Evolutionary conservation across 345 rosid genomes (phyloP).

Genomic region (Excoecaria cochinchinensis): DNA sequence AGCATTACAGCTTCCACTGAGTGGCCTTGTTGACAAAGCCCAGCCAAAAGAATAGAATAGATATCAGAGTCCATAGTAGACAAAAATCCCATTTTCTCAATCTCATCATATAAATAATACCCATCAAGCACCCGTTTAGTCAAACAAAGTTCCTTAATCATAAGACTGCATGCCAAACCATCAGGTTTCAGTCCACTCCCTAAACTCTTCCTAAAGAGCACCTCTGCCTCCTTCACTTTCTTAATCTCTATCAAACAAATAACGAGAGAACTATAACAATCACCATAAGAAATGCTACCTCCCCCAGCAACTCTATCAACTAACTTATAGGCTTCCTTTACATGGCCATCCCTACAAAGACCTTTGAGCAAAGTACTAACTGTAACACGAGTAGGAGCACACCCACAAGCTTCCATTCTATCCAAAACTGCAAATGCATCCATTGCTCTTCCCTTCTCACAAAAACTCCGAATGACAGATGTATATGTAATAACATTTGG

Average conservation of each 20-base stretch:
- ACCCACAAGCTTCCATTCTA: constrained; percentile 61
- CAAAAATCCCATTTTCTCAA: constrained; percentile 44
- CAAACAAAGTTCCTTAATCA: constrained; percentile 60
- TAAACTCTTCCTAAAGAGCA: constrained; percentile 50
- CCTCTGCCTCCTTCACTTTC: constrained; percentile 57
- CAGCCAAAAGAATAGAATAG: constrained; percentile 47
- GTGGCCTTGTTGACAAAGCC: constrained; percentile 48
- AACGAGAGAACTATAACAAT: constrained; percentile 64
- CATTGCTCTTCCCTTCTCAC: constrained; percentile 43
- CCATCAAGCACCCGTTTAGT: constrained; percentile 54
- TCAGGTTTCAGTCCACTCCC: constrained; percentile 56
- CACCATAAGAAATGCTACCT: constrained; percentile 56
- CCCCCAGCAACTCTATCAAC: constrained; percentile 50
- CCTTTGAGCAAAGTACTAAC: constrained; percentile 60
- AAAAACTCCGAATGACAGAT: constrained; percentile 56
- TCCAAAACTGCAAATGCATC: constrained; percentile 69
- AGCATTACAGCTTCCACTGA: constrained; percentile 61
- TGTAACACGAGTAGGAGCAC: constrained; percentile 70
- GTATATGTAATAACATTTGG: constrained; percentile 75
- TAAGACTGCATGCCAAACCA: constrained; percentile 60
- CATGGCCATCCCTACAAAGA: constrained; percentile 45
- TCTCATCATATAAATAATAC: constrained; percentile 47
- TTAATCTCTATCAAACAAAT: constrained; percentile 47
- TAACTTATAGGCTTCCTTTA: constrained; percentile 55
- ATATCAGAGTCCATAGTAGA: constrained; percentile 63